Base-by-base conservation (phyloP, 1,284 basidiomycete species). In the Meripilus lineatus region DNA sequence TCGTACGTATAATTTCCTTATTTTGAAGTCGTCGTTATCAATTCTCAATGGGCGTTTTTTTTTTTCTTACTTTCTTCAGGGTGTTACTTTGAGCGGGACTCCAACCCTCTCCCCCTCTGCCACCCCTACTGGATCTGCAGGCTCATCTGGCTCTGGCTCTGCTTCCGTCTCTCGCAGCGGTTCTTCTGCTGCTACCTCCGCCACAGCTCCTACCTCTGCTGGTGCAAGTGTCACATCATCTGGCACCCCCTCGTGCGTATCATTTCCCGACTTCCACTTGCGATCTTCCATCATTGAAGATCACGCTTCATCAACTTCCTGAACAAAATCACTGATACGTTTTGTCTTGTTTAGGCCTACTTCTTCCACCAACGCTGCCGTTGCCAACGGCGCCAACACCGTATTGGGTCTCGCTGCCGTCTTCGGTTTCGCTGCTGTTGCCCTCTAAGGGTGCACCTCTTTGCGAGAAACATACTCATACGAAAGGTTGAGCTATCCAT, bases 1-100 rank as follows among this genome's bases (percentile, higher is more conserved):
- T 76, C 39, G 81, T 82, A 57, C 48, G 77, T 72, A 14, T 15
- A 20, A n/a, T 34, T 32, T 15, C 28, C 20, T 26, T 39, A 17
- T 28, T 18, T 37, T 24, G 4, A 14, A 21, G 13, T 30, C 18
- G 11, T 17, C 22, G 8, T 32, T 25, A 4, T 14, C 7, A 11
- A n/a, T 42, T 4, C 32, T 34, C 10, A 4, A 10, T 15, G 20
- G 6, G 18, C 25, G 25, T 22, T n/a, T 35, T 15, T 30, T 30
- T 32, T 22, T 22, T 18, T 24, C 14, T 37, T 32, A 23, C 49
- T 42, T 24, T 20, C 37, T 22, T 17, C 38, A 78, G 76, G 75
- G 77, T 45, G 72, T 80, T 7, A 78, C 71, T 2, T 58, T 79
- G 46, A 68, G 64, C 3, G 40, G 48, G 28, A 30, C 47, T n/a